Base-by-base conservation (phyloP, 2,329 filamentous ascomycete genomes). In the Trichoderma brevicompactum region DNA sequence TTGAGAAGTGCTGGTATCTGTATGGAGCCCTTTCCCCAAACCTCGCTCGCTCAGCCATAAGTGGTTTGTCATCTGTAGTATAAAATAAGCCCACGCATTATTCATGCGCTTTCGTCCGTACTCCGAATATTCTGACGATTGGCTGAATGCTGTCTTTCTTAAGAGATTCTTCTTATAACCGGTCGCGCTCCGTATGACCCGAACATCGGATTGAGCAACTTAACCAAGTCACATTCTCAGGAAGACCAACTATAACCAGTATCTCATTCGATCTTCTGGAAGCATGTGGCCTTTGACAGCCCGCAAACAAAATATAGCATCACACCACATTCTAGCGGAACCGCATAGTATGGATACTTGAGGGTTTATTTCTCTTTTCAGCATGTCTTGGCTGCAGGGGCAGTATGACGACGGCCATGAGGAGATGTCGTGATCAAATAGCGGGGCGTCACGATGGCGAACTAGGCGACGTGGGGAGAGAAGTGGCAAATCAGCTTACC, bases 391-490 rank as follows among this genome's bases (percentile, higher is more conserved):
- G 13, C 19, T 32, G 40, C 44, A 49, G 43, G 2, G 40, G 17
- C 60, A n/a, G 1, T 32, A 63, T 63, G 60, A 44, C 60, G 60
- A 46, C 28, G 49, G 38, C 9, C 32, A 5, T 36, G 17, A 17
- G 23, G 28, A 46, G 60, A 63, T 63, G 60, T 63, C 60, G 60
- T 63, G 49, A 54, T 63, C 60, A 38, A 12, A 40, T 40, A 58
- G 49, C 48, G 58, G 58, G 58, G 59, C 48, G 15, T 36, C 40
- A 28, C 8, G 50, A 36, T 3, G 59, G 10, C 48, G 15, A 44
- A 19, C 41, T 46, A 28, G 40, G 28, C 12, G 48, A 40, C 48
- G 60, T 63, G 60, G 60, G 49, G 41, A 38, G 40, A 28, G 34
- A 23, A 36, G 36, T 49, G 32, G 32, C 17, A 3, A 28, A 50